Percentiles rank a stretch among this genome's conserved stretches.
phyloP scores from a whole-genome alignment of 2,329 filamentous ascomycete genomes.

The Didymosphaeria variabile region DNA sequence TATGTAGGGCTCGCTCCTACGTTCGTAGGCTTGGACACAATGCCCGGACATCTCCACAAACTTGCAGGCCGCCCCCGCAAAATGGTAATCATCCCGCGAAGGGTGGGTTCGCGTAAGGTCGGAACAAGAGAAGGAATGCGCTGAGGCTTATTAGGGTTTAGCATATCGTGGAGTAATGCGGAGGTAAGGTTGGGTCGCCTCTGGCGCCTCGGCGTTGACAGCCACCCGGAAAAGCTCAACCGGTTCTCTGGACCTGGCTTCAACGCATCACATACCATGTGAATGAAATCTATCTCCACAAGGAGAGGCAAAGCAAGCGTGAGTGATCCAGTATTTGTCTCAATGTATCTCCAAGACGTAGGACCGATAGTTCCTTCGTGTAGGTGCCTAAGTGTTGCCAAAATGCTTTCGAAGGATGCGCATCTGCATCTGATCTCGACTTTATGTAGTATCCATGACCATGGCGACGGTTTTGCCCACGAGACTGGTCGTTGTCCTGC shows the following conservation, averaged over 20 bases:
- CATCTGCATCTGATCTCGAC: background rate
- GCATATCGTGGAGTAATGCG: slow-evolving; percentile 18
- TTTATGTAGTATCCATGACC: slow-evolving; percentile 4
- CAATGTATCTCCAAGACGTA: background rate
- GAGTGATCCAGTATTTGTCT: background rate
- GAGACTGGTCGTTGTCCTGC: slow-evolving; percentile 11
- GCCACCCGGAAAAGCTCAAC: slow-evolving; percentile 34
- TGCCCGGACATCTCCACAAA: slow-evolving; percentile 10
- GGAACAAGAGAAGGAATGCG: slow-evolving; percentile 16
- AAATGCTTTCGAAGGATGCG: background rate
- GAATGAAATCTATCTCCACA: background rate
- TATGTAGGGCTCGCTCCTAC: slow-evolving; percentile 5
- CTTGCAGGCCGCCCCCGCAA: slow-evolving; percentile 16
- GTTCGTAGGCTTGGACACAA: slow-evolving; percentile 13
- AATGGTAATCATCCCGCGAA: slow-evolving; percentile 2
- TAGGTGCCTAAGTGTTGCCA: background rate
- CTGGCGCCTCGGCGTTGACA: slow-evolving; percentile 21
- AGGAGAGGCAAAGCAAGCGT: background rate
- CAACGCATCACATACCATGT: background rate
- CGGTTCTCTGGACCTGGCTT: slow-evolving; percentile 3
- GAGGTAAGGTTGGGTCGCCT: slow-evolving; percentile 14
- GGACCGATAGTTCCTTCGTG: background rate
- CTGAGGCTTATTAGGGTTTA: slow-evolving; percentile 19
- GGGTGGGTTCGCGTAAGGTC: slow-evolving; percentile 23
- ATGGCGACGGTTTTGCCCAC: slow-evolving; percentile 10